phyloP scores from a whole-genome alignment of 1,284 basidiomycete genomes.

The Schizopora paradoxa region DNA sequence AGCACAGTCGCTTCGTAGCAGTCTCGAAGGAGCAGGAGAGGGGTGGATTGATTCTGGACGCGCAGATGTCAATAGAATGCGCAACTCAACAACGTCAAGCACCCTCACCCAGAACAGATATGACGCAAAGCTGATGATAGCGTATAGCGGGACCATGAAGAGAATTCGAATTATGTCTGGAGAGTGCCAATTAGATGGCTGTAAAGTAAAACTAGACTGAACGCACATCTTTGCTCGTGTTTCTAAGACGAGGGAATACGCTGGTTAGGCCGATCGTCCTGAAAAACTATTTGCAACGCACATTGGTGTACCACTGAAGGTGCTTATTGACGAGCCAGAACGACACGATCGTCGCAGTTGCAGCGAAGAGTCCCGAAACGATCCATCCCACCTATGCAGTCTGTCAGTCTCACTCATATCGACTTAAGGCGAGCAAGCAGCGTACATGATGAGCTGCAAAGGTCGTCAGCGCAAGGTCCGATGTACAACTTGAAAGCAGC shows the following conservation, averaged over 20 bases:
- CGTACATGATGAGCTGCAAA: slow-evolving; percentile 13
- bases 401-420: neutral
- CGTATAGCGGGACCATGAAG: slow-evolving; percentile 77
- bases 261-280: slow-evolving; percentile 1
- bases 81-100: slow-evolving; percentile 21
- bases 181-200: slow-evolving; percentile 23
- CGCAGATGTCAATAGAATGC: slow-evolving; percentile 6
- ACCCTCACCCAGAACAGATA: slow-evolving; percentile 66
- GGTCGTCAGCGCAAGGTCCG: neutral
- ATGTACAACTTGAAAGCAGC: neutral
- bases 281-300: slow-evolving; percentile 27
- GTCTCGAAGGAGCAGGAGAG: slow-evolving; percentile 57
- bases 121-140: slow-evolving; percentile 59
- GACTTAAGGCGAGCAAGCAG: neutral
- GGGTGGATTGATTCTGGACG: slow-evolving; percentile 55
- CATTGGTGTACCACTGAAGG: slow-evolving; percentile 68
- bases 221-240: slow-evolving; percentile 60
- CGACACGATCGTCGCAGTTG: slow-evolving; percentile 50
- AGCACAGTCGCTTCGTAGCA: slow-evolving; percentile 68
- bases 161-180: slow-evolving; percentile 67
- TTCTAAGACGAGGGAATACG: slow-evolving; percentile 37
- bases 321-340: slow-evolving; percentile 72
- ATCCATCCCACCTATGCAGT: slow-evolving; percentile 64
- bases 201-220: slow-evolving; percentile 8
- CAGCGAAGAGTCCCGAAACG: slow-evolving; percentile 54